Percentiles rank a stretch among this genome's conserved stretches.
phyloP scores from a whole-genome alignment of 352 stramenopile species.

The Phytopythium boreale region DNA sequence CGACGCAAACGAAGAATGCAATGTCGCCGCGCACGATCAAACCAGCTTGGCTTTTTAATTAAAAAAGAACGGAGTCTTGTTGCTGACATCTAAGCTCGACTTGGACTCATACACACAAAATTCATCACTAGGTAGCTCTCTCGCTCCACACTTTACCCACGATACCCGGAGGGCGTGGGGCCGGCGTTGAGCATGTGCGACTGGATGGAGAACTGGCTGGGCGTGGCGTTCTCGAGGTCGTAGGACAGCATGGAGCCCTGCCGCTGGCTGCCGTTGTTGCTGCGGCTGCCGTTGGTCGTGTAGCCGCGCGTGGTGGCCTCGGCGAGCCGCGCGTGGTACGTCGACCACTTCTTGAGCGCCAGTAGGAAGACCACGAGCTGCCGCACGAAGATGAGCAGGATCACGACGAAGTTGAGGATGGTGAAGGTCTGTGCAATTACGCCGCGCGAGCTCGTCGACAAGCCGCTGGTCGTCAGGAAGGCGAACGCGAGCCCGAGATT shows the following conservation, averaged over 20 bases:
- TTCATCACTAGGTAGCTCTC: not conserved
- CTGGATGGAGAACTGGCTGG: slow-evolving; percentile 10
- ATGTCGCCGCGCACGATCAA: too few relatives aligned
- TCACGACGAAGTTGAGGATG: slow-evolving; percentile 51
- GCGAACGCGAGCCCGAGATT: slow-evolving; percentile 54
- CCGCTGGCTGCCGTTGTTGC: not conserved
- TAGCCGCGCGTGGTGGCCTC: not conserved
- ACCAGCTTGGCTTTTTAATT: not conserved
- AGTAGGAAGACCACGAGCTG: slow-evolving; percentile 58
- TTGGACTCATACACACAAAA: not conserved
- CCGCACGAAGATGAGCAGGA: slow-evolving; percentile 55
- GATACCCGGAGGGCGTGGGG: slow-evolving; percentile 5
- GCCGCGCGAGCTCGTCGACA: slow-evolving; percentile 29
- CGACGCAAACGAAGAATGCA: too few relatives aligned
- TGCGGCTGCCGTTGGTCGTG: not conserved
- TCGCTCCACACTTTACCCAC: slow-evolving; percentile 1
- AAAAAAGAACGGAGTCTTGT: not conserved
- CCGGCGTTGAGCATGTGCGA: slow-evolving; percentile 4
- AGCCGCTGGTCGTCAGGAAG: slow-evolving; percentile 50
- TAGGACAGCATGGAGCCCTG: slow-evolving; percentile 7
- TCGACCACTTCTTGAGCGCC: slow-evolving; percentile 47
- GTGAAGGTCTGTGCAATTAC: slow-evolving; percentile 52
- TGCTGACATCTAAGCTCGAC: slow-evolving; percentile 3
- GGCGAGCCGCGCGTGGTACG: slow-evolving; percentile 18
- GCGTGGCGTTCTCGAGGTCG: slow-evolving; percentile 9